Evolutionary conservation across 2,329 filamentous ascomycete species (phyloP), one percentile per base, ranked within the genome.

Genomic region (Neofusicoccum sp.): DNA sequence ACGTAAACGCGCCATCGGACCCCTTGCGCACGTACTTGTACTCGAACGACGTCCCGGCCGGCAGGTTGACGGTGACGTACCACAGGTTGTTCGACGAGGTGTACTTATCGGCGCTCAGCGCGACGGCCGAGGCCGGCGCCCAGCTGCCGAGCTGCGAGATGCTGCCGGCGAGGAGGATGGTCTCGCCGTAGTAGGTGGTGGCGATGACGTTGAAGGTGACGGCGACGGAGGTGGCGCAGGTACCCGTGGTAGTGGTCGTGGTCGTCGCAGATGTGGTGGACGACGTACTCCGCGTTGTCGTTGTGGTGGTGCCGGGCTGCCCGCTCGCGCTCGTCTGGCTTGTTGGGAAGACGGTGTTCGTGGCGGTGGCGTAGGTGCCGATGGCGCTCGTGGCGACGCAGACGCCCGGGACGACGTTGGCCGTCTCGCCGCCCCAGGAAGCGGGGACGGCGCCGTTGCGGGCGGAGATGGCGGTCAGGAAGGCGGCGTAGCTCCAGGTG

Each of bases 11-110:
- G 1, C 75, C 76, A 64, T 76, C 81, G 65, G 81, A 76, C 68
- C 83, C 75, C 64, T 80, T 73, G 29, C 76, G 72, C 31, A 79
- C 77, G 66, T 81, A 84, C 66, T 76, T 77, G 66, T 83, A 84
- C 59, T 68, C 74, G n/a, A 82, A 72, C 9, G 68, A 74, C 64
- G 77, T 71, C 0, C 78, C 81, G 1, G 79, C 79, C 1, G 73
- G 69, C 37, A 84, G 65, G 43, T 72, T 74, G 9, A 81, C 69
- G 9, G 72, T 76, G 0, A 71, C 74, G n/a, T 71, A 73, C 83
- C 82, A 84, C 4, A 83, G 48, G 4, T 81, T 81, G 37, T 79
- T 71, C 3, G 76, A 67, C 0, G 66, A 48, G 0, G 80, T 81
- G 68, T 84, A 84, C 41, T 74, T 71, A 4, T 72, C 71, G 0